Conservation (phyloP, 768 basidiomycete genomes). For the Lyophyllum atratum region DNA sequence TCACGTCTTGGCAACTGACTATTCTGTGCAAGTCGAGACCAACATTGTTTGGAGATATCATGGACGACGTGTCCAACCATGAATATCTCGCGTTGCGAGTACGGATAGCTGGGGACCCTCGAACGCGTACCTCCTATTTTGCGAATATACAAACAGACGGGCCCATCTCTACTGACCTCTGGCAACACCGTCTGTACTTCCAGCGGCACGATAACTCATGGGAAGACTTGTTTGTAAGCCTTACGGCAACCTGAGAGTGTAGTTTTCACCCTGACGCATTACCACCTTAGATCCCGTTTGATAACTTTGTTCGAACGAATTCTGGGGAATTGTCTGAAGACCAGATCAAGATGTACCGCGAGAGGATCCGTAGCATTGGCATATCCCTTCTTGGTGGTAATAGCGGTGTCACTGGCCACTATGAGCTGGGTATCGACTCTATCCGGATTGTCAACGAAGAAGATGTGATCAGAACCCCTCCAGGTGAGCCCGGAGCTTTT, state of each 20-base stretch:
- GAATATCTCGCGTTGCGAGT: conserved; percentile 81
- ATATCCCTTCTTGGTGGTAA: conserved; percentile 88
- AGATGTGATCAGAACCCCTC: conserved; percentile 42
- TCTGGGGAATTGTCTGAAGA: conserved; percentile 67
- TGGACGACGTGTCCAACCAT: conserved; percentile 83
- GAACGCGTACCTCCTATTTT: conserved; percentile 83
- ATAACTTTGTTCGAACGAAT: conserved; percentile 74
- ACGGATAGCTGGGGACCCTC: conserved; percentile 74
- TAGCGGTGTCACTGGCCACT: conserved; percentile 69
- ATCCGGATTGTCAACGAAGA: conserved; percentile 83
- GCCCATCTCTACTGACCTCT: conserved; percentile 79
- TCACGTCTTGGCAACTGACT: too few species aligned
- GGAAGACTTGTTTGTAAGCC: conserved; percentile 80
- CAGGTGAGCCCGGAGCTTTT: conserved; percentile 15
- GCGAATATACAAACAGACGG: conserved; percentile 93
- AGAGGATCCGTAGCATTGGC: conserved; percentile 78
- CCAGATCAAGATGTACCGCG: conserved; percentile 75
- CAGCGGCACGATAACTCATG: conserved; percentile 63
- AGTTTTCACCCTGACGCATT: conserved; percentile 12
- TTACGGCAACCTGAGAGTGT: conserved; percentile 7
- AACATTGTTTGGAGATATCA: conserved; percentile 85
- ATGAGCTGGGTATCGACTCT: conserved; percentile 81
- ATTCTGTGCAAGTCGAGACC: conserved; percentile 59
- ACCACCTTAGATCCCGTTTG: conserved; percentile 71
- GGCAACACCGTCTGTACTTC: conserved; percentile 92